Percentiles rank a stretch among this genome's conserved stretches.
Evolutionary conservation across 78 protist genomes (phyloP).

Genomic region (Trichosphaerium sp.): DNA sequence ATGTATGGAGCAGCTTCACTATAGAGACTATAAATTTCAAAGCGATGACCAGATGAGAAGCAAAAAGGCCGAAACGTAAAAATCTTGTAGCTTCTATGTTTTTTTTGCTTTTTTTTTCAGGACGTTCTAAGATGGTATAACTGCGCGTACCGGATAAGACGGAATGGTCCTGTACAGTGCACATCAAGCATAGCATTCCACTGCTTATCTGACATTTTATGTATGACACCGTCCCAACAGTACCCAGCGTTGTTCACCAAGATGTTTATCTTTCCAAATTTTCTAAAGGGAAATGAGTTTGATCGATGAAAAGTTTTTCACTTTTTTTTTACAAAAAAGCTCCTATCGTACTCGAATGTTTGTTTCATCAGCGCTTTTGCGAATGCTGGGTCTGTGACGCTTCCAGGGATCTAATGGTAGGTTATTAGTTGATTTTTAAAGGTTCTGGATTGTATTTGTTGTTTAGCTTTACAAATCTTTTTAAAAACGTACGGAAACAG

Average conservation of each 20-base stretch:
- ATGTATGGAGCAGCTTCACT: slow-evolving; percentile 1
- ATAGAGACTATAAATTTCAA: background rate
- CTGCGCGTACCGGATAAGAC: slow-evolving; percentile 16
- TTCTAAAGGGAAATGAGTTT: background rate
- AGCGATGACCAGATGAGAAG: background rate
- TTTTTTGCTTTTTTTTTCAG: too few species aligned
- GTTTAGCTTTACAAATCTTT: too few species aligned
- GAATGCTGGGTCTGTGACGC: background rate
- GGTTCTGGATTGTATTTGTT: too few species aligned
- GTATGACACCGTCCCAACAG: slow-evolving; percentile 3
- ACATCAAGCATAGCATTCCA: slow-evolving; percentile 1
- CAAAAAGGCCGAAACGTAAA: too few species aligned
- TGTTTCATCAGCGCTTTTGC: background rate
- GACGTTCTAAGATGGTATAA: too few species aligned
- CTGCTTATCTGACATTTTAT: background rate
- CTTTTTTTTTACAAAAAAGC: background rate
- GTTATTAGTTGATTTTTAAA: too few species aligned
- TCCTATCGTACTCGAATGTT: background rate
- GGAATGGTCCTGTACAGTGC: slow-evolving; percentile 13
- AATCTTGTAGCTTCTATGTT: too few species aligned
- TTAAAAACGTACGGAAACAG: slow-evolving; percentile 12
- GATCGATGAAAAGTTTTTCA: background rate
- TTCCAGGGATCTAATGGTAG: too few species aligned
- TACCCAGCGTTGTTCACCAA: background rate
- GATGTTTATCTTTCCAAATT: background rate